phyloP scores from a whole-genome alignment of 2,329 filamentous ascomycete species.

The Fusarium staphyleae region DNA sequence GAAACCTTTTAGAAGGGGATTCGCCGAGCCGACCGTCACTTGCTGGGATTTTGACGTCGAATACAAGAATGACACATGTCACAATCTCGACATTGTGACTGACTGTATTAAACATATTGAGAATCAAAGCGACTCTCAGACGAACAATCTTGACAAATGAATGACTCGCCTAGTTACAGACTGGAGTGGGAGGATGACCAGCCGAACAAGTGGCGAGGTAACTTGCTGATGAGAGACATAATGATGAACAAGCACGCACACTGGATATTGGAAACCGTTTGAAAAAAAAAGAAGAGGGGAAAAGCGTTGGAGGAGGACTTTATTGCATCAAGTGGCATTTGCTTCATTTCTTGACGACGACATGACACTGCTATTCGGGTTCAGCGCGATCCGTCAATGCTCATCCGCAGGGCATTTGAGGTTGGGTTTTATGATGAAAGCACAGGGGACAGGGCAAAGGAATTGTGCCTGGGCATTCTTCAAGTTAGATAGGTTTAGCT shows the following conservation, averaged over 20 bases:
- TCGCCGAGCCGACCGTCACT: constrained; percentile 5
- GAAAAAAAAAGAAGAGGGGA: constrained; percentile 18
- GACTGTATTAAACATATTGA: constrained; percentile 16
- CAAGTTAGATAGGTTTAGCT: constrained; percentile 37
- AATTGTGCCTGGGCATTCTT: constrained; percentile 20
- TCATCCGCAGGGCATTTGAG: constrained; percentile 30
- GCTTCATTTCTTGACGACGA: constrained; percentile 43
- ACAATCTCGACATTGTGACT: not conserved
- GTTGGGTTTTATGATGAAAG: constrained; percentile 33
- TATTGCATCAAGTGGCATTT: constrained; percentile 31
- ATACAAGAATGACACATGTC: constrained; percentile 5
- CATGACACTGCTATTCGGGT: constrained; percentile 42
- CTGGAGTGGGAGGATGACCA: constrained; percentile 12
- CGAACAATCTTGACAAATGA: constrained; percentile 21
- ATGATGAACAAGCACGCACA: constrained; percentile 14
- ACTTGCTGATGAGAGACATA: constrained; percentile 24
- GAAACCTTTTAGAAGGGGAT: constrained; percentile 46
- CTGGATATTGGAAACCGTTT: constrained; percentile 19
- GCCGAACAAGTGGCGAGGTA: constrained; percentile 15
- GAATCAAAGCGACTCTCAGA: constrained; percentile 16
- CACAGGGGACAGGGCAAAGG: constrained; percentile 12
- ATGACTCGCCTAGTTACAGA: constrained; percentile 33
- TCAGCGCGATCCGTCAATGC: constrained; percentile 41
- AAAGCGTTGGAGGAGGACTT: constrained; percentile 6
- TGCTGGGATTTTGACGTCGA: constrained; percentile 6